phyloP scores from a whole-genome alignment of 148 eudicot species.

The Drosera capensis region DNA sequence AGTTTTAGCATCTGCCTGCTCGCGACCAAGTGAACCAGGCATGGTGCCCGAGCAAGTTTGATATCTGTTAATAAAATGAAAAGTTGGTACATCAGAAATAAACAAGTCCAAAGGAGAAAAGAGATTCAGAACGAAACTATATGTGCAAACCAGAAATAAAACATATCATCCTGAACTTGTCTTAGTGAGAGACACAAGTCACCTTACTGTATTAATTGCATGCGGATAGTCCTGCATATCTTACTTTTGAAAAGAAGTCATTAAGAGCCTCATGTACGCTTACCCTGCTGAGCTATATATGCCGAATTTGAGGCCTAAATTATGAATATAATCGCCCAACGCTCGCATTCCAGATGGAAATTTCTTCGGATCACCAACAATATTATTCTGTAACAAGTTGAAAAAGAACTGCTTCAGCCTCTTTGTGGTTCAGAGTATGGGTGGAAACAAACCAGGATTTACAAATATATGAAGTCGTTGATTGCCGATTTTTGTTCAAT shows the following conservation, averaged over 20 bases:
- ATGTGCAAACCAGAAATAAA: too few species aligned
- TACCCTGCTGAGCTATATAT: not conserved
- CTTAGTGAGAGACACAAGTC: too few species aligned
- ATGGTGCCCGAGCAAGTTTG: not conserved
- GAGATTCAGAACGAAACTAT: too few species aligned
- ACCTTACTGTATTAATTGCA: too few species aligned
- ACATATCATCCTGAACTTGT: too few species aligned
- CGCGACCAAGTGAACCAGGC: constrained; percentile 7
- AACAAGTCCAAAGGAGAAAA: not conserved
- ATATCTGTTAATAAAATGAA: not conserved
- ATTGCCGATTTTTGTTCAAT: too few species aligned
- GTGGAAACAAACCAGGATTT: too few species aligned
- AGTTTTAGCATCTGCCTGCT: constrained; percentile 5
- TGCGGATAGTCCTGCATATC: not conserved
- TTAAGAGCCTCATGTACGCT: not conserved
- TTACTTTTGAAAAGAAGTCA: too few species aligned
- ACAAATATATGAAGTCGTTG: too few species aligned
- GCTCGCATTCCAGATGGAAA: constrained; percentile 1
- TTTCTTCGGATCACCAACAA: not conserved
- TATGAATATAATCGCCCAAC: not conserved
- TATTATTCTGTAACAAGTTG: not conserved
- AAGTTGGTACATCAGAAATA: not conserved
- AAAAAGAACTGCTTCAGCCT: not conserved
- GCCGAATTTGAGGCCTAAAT: not conserved
- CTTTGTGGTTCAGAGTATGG: too few species aligned